A percentile compares a stretch with the other conserved stretches of the same genome.
Conservation (phyloP, 441 rosid species). For the Viola pubescens region DNA sequence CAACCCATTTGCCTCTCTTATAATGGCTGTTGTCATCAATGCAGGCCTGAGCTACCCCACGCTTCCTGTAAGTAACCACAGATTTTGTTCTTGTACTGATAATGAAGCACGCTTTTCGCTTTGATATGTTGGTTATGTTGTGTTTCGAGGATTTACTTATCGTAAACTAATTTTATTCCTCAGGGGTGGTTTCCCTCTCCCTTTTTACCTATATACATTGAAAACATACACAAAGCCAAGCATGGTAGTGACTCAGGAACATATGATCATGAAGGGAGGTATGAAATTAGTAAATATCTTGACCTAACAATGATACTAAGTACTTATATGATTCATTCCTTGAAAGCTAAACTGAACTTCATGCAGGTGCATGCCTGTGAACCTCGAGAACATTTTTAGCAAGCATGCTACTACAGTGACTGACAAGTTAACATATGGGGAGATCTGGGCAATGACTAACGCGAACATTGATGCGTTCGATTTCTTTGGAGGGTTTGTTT, state of each 20-base stretch:
- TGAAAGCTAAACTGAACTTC: background rate
- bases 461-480: constrained; percentile 35
- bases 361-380: constrained; percentile 39
- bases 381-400: constrained; percentile 45
- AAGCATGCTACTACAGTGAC: constrained; percentile 42
- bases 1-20: constrained; percentile 42
- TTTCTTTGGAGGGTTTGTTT: constrained; percentile 39
- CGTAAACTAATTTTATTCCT: background rate
- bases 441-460: constrained; percentile 51
- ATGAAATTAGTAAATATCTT: background rate
- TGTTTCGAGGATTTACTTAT: background rate
- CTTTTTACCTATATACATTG: constrained; percentile 56
- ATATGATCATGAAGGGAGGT: constrained; percentile 83
- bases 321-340: background rate
- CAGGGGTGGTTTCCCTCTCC: constrained; percentile 84
- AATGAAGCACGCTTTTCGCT: background rate
- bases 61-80: constrained; percentile 46
- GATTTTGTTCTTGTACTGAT: background rate
- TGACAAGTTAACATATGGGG: constrained; percentile 31
- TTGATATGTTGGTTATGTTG: background rate
- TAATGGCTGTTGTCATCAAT: constrained; percentile 39
- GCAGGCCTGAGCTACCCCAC: constrained; percentile 48
- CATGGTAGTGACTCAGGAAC: constrained; percentile 68
- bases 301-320: background rate
- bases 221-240: constrained; percentile 68